phyloP scores from a whole-genome alignment of 495 filamentous ascomycete genomes.

The Hypoxylon fragiforme region DNA sequence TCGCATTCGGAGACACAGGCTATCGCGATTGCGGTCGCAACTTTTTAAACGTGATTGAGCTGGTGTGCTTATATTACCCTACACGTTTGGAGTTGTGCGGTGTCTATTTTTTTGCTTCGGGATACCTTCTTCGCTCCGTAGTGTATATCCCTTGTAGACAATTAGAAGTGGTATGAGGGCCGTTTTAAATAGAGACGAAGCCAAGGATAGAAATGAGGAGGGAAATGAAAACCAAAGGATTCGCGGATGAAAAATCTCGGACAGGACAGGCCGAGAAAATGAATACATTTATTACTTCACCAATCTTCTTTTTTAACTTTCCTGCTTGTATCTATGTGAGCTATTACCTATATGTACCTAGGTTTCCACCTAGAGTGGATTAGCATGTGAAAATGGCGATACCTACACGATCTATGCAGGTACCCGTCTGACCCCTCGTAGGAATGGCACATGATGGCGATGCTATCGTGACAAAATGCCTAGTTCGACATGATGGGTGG shows the following conservation, averaged over 20 bases:
- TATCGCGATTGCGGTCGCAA: constrained; percentile 87
- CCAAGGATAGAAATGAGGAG: background rate
- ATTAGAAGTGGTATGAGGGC: constrained; percentile 4
- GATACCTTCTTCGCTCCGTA: constrained; percentile 15
- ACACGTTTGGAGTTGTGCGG: constrained; percentile 13
- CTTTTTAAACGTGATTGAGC: constrained; percentile 52
- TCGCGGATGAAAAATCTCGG: background rate
- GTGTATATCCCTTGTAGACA: constrained; percentile 33
- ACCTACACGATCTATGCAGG: too few relatives aligned
- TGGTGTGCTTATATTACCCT: constrained; percentile 16
- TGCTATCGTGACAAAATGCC: too few relatives aligned
- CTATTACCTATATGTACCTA: too few relatives aligned
- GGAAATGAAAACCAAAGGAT: background rate
- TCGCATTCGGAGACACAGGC: constrained; percentile 91
- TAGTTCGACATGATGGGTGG: too few relatives aligned
- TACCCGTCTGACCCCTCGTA: too few relatives aligned
- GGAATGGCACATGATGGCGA: too few relatives aligned
- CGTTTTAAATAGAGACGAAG: constrained; percentile 8
- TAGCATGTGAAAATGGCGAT: too few relatives aligned
- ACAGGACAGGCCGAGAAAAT: background rate
- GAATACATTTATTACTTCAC: background rate
- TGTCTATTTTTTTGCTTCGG: constrained; percentile 24
- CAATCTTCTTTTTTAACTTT: too few relatives aligned
- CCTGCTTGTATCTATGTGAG: too few relatives aligned
- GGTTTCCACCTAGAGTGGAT: too few relatives aligned